These are phyloP conservation scores for Pseudopyricularia cyperi DNA, from an alignment of 2,329 filamentous ascomycete species.

Conservation along the genomic window DNA sequence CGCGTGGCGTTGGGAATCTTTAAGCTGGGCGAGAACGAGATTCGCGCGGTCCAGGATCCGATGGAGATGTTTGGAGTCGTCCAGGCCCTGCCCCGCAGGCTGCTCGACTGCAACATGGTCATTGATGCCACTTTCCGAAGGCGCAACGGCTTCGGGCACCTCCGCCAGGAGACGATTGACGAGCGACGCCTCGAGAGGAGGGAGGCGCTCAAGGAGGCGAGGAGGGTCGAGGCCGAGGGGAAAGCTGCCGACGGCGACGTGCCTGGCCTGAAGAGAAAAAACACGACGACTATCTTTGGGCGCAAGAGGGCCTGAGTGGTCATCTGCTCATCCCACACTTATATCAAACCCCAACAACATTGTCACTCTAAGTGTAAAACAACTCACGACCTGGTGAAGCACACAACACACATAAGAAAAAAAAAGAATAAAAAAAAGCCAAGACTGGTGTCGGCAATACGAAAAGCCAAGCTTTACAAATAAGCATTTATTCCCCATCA, in stretches of 20 bases:
- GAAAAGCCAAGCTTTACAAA: too few species aligned
- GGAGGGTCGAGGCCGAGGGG: slow-evolving; percentile 8
- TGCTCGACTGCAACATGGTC: slow-evolving; percentile 70
- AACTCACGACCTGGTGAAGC: too few species aligned
- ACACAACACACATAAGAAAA: too few species aligned
- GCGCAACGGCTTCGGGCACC: slow-evolving; percentile 65
- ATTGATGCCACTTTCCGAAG: slow-evolving; percentile 75
- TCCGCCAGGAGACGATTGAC: slow-evolving; percentile 75
- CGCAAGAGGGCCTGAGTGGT: slow-evolving; percentile 19
- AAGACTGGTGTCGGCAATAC: too few species aligned
- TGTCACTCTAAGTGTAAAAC: too few species aligned
- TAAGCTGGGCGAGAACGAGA: slow-evolving; percentile 72
- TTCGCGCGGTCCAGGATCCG: slow-evolving; percentile 66
- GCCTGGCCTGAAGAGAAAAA: slow-evolving; percentile 20
- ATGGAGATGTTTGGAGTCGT: slow-evolving; percentile 96
- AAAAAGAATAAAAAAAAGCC: too few species aligned
- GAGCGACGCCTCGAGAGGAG: slow-evolving; percentile 58
- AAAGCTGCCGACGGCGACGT: slow-evolving; percentile 16
- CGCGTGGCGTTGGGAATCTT: slow-evolving; percentile 84
- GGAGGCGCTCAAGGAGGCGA: slow-evolving; percentile 31
- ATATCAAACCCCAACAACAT: background rate
- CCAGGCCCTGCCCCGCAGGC: slow-evolving; percentile 67
- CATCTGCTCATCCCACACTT: background rate
- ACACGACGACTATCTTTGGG: slow-evolving; percentile 31
- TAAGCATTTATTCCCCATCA: too few species aligned